Evolutionary conservation across 805 yeast species (phyloP).

Genomic region (Starmerella bacillaris): DNA sequence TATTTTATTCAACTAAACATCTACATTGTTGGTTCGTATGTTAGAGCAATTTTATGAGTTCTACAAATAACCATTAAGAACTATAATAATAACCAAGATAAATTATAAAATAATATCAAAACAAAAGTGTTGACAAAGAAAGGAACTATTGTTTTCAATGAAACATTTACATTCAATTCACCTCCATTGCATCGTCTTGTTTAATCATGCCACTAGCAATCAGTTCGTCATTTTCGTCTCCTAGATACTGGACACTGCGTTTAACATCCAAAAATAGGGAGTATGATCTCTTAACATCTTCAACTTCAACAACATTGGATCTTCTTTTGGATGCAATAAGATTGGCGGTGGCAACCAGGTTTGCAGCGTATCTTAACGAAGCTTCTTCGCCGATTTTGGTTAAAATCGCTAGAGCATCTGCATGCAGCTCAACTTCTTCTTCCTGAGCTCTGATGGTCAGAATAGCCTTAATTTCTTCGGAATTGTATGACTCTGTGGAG

Average conservation of each 20-base stretch:
- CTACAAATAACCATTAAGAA: too few relatives aligned
- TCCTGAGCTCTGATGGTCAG: constrained; percentile 79
- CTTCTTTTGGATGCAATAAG: constrained; percentile 74
- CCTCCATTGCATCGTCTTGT: constrained; percentile 8
- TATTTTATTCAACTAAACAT: too few relatives aligned
- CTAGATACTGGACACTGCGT: constrained; percentile 68
- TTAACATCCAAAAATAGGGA: constrained; percentile 71
- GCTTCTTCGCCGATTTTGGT: constrained; percentile 84
- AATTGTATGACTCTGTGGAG: constrained; percentile 60
- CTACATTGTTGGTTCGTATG: too few relatives aligned
- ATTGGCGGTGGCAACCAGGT: constrained; percentile 76
- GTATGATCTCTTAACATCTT: constrained; percentile 76
- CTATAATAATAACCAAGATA: too few relatives aligned
- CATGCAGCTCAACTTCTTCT: constrained; percentile 71
- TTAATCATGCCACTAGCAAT: constrained; percentile 5
- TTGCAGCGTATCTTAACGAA: constrained; percentile 79
- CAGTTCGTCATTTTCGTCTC: constrained; percentile 7
- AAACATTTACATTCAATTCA: too few relatives aligned
- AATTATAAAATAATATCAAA: too few relatives aligned
- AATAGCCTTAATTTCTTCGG: constrained; percentile 73
- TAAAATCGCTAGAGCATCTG: constrained; percentile 70
- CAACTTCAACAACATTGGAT: constrained; percentile 47
- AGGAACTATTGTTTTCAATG: too few relatives aligned
- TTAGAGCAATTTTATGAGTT: too few relatives aligned
- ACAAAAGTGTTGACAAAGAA: too few relatives aligned